Base-by-base conservation (phyloP, 441 rosid species). In the Raphanus hybrid region DNA sequence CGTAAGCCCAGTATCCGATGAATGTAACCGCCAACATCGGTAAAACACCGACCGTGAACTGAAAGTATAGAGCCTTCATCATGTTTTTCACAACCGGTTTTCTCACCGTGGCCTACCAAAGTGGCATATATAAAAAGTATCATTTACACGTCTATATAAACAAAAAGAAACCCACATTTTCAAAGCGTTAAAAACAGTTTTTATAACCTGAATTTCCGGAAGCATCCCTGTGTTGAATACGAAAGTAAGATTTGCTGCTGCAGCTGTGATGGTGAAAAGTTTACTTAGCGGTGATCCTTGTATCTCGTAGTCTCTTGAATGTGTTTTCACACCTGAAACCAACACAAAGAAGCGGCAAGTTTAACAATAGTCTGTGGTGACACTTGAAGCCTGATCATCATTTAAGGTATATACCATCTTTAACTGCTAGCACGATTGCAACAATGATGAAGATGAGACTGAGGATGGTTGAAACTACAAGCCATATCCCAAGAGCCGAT, bases 401-500 rank as follows among this genome's bases (percentile, higher is more conserved):
- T 43, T 26, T 8, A 3, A 27, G 8, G 37, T 55, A 52, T 29
- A 50, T 35, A 90, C 98, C 99, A 80, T 92, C 97, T 67, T 65
- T 83, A 55, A 86, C 29, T 4, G 96, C 85, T 67, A 92, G 81
- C 71, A 82, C 82, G 61, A 89, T 75, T 27, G 92, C 96, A 27
- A 86, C 81, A 70, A 85, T 12, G 41, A 91, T 86, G 39, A 88
- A 92, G 32, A 94, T 80, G 74, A 91, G 82, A 60, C 89, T 86
- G 64, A 92, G 82, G 71, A 91, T 50, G 23, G 96, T 87, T 9
- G 98, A 95, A 81, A 92, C 84, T 61, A 87, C 98, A 27, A 95
- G 84, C 99, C 99, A 95, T 43, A 89, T 16, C 79, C 98, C 82
- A 70, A 95, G 86, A 55, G 97, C 92, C 1, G 98, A 95, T 67